A percentile compares a stretch with the other conserved stretches of the same genome.
Evolutionary conservation across 306 rosid genomes (phyloP).

Genomic region (Trifolium fragiferum): DNA sequence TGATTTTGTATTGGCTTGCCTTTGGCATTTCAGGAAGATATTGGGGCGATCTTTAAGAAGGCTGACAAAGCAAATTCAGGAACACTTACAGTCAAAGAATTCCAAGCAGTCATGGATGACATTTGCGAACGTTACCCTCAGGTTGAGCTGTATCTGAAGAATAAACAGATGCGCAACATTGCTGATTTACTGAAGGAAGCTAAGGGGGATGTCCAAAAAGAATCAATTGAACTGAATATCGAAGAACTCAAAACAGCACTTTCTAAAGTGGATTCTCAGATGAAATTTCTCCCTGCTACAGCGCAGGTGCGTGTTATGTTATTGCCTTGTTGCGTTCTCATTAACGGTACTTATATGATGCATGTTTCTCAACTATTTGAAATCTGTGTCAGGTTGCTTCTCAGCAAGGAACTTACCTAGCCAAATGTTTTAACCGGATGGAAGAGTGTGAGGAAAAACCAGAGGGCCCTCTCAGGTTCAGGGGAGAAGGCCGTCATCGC

Average conservation of each 20-base stretch:
- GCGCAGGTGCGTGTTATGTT: constrained; percentile 68
- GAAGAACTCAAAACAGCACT: constrained; percentile 81
- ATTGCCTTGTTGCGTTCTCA: constrained; percentile 9
- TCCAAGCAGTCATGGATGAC: constrained; percentile 73
- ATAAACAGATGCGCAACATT: constrained; percentile 68
- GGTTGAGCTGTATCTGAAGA: constrained; percentile 83
- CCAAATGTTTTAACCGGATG: constrained; percentile 83
- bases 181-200: constrained; percentile 73
- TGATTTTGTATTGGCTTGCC: constrained; percentile 30
- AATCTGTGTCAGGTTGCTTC: constrained; percentile 81
- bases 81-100: constrained; percentile 75
- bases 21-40: constrained; percentile 72
- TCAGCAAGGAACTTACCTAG: constrained; percentile 89
- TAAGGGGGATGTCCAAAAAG: constrained; percentile 60
- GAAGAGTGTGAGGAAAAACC: constrained; percentile 76
- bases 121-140: constrained; percentile 94
- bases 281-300: constrained; percentile 96
- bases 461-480: constrained; percentile 94
- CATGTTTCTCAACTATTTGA: constrained; percentile 13
- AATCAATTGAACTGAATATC: constrained; percentile 65
- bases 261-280: constrained; percentile 91
- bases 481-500: constrained; percentile 95
- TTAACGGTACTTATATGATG: not conserved
- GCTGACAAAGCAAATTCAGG: constrained; percentile 86
- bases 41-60: constrained; percentile 74